phyloP scores from a whole-genome alignment of 1,139 yeast species.

The Protomyces lactucae-debilis region DNA sequence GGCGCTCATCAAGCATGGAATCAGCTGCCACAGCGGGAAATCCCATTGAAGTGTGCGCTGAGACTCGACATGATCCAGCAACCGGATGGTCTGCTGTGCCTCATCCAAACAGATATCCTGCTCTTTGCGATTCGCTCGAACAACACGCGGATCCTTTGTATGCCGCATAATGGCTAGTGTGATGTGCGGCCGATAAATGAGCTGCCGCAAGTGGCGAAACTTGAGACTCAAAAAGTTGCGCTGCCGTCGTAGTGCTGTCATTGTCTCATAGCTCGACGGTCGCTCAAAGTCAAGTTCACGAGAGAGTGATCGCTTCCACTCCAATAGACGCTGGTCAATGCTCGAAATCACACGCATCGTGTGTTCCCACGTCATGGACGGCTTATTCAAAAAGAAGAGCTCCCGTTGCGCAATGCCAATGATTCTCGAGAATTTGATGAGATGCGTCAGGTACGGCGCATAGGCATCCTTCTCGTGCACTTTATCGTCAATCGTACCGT shows the following conservation, averaged over 20 bases:
- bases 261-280: conserved; percentile 1
- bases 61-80: conserved; percentile 22
- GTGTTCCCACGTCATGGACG: conserved; percentile 24
- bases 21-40: conserved; percentile 25
- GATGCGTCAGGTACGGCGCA: conserved; percentile 28
- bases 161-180: conserved; percentile 22
- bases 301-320: conserved; percentile 29
- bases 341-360: conserved; percentile 24
- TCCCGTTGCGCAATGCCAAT: conserved; percentile 30
- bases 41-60: conserved; percentile 19
- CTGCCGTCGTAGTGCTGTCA: conserved; percentile 19
- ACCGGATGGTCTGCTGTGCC: conserved; percentile 19
- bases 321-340: conserved; percentile 23
- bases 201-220: conserved; percentile 28
- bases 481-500: conserved; percentile 11
- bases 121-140: conserved; percentile 1
- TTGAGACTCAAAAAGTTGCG: conserved; percentile 28
- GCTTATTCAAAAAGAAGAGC: conserved; percentile 29
- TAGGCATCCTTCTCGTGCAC: conserved; percentile 13
- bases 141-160: conserved; percentile 8
- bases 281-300: conserved; percentile 25
- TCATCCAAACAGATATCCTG: conserved; percentile 23
- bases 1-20: conserved; percentile 26
- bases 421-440: conserved; percentile 27
- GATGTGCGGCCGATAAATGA: conserved; percentile 30